These are phyloP conservation scores for Acer campestre DNA, from an alignment of 345 rosid species.

Conservation along the genomic window DNA sequence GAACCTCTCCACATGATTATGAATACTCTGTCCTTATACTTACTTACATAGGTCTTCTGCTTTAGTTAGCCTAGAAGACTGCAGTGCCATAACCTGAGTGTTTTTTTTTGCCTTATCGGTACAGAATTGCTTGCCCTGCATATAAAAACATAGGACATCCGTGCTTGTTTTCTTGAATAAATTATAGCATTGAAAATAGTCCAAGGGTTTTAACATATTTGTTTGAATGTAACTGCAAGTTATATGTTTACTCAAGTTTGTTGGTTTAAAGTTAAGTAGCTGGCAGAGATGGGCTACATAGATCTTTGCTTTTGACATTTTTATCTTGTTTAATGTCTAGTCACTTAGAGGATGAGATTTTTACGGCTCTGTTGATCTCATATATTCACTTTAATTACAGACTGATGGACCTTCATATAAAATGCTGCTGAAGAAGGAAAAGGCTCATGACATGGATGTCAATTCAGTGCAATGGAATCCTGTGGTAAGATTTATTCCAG, in stretches of 20 bases:
- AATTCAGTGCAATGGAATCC: conserved; percentile 84
- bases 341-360: not conserved
- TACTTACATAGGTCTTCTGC: not conserved
- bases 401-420: conserved; percentile 66
- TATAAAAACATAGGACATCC: not conserved
- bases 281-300: not conserved
- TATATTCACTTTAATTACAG: conserved; percentile 37
- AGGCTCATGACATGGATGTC: conserved; percentile 90
- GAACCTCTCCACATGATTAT: not conserved
- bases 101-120: not conserved
- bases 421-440: conserved; percentile 71
- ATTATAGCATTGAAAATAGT: not conserved
- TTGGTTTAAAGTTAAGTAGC: not conserved
- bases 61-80: not conserved
- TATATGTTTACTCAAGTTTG: not conserved
- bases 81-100: not conserved
- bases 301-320: conserved; percentile 2
- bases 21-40: not conserved
- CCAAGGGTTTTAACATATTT: not conserved
- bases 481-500: conserved; percentile 55
- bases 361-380: not conserved
- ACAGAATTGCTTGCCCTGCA: not conserved
- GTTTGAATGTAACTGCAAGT: not conserved
- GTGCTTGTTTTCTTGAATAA: not conserved
- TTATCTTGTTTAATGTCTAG: not conserved